These are phyloP conservation scores for Stevia rebaudiana DNA, from an alignment of 140 eudicot genomes.

Conservation along the genomic window DNA sequence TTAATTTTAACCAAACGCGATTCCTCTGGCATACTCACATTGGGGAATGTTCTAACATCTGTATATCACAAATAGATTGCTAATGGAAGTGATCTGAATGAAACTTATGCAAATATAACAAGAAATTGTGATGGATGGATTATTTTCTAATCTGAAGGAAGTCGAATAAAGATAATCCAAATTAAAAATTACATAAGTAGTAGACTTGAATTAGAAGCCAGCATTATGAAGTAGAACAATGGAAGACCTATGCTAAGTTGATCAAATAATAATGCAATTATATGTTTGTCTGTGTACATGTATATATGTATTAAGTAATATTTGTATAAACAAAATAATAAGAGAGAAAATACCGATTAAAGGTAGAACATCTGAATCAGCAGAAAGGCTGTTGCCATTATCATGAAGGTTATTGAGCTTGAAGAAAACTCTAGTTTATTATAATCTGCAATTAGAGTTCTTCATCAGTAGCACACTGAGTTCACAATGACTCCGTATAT, in stretches of 20 bases:
- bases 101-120: slow-evolving; percentile 39
- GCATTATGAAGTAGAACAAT: slow-evolving; percentile 1
- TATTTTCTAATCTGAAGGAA: too few relatives aligned
- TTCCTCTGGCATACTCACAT: slow-evolving; percentile 62
- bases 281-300: slow-evolving; percentile 16
- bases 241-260: background rate
- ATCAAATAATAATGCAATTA: background rate
- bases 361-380: slow-evolving; percentile 12
- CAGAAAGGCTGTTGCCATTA: slow-evolving; percentile 11
- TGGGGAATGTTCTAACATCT: slow-evolving; percentile 75
- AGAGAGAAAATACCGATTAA: slow-evolving; percentile 14
- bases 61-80: slow-evolving; percentile 63
- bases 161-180: background rate
- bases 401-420: slow-evolving; percentile 20
- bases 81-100: slow-evolving; percentile 71
- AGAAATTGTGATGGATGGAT: background rate
- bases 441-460: slow-evolving; percentile 12
- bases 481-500: slow-evolving; percentile 12
- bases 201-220: background rate
- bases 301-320: background rate
- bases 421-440: slow-evolving; percentile 3
- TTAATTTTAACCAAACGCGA: too few relatives aligned
- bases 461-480: slow-evolving; percentile 16
- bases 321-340: slow-evolving; percentile 4
- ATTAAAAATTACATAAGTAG: background rate